Conservation (phyloP, 2,329 filamentous ascomycete species). For the Periconia digitata region DNA sequence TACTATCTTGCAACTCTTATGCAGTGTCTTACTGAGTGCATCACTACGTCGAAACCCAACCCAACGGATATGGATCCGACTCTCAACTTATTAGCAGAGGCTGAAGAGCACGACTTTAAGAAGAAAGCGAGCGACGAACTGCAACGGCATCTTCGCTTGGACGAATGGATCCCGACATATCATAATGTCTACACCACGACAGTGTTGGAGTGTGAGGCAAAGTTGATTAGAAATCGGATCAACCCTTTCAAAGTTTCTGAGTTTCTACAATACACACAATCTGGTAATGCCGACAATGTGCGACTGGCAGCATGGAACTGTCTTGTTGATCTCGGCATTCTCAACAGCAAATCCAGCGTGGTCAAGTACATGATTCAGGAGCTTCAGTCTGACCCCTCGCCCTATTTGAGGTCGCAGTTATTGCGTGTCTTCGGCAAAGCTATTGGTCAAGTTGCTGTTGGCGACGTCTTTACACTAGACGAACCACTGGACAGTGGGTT, state of each 20-base stretch:
- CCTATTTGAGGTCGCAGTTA: slow-evolving; percentile 58
- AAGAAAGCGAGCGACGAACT: slow-evolving; percentile 62
- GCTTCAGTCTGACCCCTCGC: slow-evolving; percentile 59
- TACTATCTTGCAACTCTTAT: slow-evolving; percentile 85
- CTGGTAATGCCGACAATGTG: slow-evolving; percentile 62
- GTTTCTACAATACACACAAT: slow-evolving; percentile 62
- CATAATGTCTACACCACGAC: slow-evolving; percentile 66
- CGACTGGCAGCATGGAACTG: slow-evolving; percentile 62
- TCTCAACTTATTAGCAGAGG: slow-evolving; percentile 52
- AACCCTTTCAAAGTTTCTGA: slow-evolving; percentile 57
- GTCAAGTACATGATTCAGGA: slow-evolving; percentile 60
- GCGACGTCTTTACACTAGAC: slow-evolving; percentile 44
- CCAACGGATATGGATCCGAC: slow-evolving; percentile 22
- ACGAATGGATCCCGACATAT: slow-evolving; percentile 67
- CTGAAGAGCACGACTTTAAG: slow-evolving; percentile 57
- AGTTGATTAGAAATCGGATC: slow-evolving; percentile 56
- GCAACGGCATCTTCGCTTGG: slow-evolving; percentile 63
- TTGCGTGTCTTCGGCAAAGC: slow-evolving; percentile 56
- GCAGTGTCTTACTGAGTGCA: slow-evolving; percentile 59
- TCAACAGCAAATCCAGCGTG: slow-evolving; percentile 52
- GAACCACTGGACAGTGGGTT: slow-evolving; percentile 44
- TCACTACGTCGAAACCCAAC: slow-evolving; percentile 38
- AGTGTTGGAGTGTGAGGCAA: slow-evolving; percentile 61
- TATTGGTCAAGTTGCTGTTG: slow-evolving; percentile 61
- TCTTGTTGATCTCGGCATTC: slow-evolving; percentile 57